A percentile compares a stretch with the other conserved stretches of the same genome.
Conservation (phyloP, 306 rosid genomes). For the Canavalia ensiformis region DNA sequence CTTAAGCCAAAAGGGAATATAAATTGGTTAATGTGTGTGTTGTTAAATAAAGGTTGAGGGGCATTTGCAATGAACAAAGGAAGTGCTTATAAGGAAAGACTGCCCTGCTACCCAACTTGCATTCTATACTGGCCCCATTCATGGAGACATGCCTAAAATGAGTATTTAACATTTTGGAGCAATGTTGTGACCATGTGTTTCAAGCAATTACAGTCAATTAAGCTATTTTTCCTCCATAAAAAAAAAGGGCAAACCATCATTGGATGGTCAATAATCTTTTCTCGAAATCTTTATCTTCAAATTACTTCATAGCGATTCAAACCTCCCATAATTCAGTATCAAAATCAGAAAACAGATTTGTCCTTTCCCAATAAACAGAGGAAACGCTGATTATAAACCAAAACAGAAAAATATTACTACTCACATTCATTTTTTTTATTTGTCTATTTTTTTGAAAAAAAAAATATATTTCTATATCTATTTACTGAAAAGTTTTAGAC, state of each 20-base stretch:
- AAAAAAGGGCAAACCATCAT: neutral
- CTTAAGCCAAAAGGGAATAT: neutral
- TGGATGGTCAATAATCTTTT: constrained; percentile 17
- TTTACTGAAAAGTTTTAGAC: no score
- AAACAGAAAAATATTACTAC: neutral
- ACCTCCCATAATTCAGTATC: neutral
- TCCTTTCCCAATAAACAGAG: neutral
- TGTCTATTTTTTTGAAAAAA: no score
- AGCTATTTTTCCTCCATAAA: neutral
- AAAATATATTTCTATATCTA: no score
- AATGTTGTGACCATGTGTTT: neutral
- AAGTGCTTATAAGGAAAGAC: no score
- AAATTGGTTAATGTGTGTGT: neutral
- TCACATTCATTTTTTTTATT: no score
- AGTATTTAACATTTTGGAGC: neutral
- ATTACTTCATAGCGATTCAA: neutral
- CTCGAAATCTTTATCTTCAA: neutral
- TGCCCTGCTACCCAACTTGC: no score
- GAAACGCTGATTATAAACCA: neutral
- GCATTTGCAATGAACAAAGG: neutral
- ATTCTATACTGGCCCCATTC: no score
- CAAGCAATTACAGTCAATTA: neutral
- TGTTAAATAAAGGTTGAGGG: neutral
- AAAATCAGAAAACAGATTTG: neutral
- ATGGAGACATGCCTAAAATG: no score